Conservation (phyloP, 2,329 filamentous ascomycete species). For the Talaromyces amestolkiae region DNA sequence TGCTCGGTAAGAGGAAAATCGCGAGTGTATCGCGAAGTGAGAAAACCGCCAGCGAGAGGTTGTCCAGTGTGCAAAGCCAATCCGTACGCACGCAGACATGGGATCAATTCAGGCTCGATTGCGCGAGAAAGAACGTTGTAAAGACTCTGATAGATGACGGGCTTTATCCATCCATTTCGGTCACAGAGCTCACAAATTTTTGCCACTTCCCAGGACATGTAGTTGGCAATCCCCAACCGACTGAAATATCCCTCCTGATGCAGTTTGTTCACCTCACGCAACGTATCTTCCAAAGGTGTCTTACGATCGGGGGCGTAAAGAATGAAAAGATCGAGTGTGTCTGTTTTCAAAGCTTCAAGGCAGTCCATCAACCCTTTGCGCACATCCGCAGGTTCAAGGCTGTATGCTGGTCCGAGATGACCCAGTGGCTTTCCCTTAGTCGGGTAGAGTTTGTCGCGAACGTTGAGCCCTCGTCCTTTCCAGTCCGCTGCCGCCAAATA, state of each 20-base stretch:
- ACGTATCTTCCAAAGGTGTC: constrained; percentile 47
- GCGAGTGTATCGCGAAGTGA: constrained; percentile 43
- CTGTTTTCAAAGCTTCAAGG: constrained; percentile 39
- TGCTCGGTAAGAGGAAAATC: constrained; percentile 23
- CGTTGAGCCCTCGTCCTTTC: constrained; percentile 38
- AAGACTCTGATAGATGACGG: constrained; percentile 49
- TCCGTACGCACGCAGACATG: constrained; percentile 43
- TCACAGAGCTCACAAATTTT: constrained; percentile 48
- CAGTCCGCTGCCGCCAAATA: constrained; percentile 44
- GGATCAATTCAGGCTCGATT: constrained; percentile 44
- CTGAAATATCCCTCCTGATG: constrained; percentile 47
- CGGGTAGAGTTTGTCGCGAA: constrained; percentile 48
- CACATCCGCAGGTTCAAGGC: constrained; percentile 34
- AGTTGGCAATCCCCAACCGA: constrained; percentile 50
- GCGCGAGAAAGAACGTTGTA: constrained; percentile 42
- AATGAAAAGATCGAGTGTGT: constrained; percentile 50
- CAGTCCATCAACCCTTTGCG: constrained; percentile 36
- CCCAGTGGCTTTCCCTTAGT: constrained; percentile 22
- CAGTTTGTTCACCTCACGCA: constrained; percentile 48
- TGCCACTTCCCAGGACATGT: constrained; percentile 47
- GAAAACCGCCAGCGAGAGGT: constrained; percentile 48
- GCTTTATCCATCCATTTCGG: constrained; percentile 42
- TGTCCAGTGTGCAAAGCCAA: constrained; percentile 44
- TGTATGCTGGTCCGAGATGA: constrained; percentile 24
- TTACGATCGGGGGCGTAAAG: constrained; percentile 52